phyloP scores from a whole-genome alignment of 2,329 filamentous ascomycete species.

The Fusarium beomiforme region DNA sequence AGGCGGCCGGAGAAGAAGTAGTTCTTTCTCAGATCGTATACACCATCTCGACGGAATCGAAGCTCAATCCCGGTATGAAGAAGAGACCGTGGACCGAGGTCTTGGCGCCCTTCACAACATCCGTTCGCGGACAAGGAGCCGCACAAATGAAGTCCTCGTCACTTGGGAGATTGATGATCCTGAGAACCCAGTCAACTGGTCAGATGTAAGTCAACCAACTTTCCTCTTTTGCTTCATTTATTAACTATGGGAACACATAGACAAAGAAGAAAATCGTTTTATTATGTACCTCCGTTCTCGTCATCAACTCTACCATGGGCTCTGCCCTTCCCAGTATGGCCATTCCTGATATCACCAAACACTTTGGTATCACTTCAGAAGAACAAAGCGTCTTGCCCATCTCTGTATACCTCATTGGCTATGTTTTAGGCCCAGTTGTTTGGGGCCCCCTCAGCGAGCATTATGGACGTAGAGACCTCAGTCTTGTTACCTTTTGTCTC shows the following conservation, averaged over 20 bases:
- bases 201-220: constrained; percentile 44
- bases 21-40: constrained; percentile 39
- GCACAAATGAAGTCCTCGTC: constrained; percentile 50
- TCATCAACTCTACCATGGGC: constrained; percentile 75
- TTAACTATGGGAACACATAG: constrained; percentile 45
- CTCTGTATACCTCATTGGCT: constrained; percentile 71
- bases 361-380: constrained; percentile 65
- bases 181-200: constrained; percentile 66
- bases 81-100: constrained; percentile 52
- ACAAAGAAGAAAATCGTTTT: constrained; percentile 65
- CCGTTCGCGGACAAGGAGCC: constrained; percentile 47
- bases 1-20: constrained; percentile 42
- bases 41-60: constrained; percentile 51
- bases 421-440: constrained; percentile 68
- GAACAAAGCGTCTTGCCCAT: constrained; percentile 65
- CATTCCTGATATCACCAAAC: constrained; percentile 63
- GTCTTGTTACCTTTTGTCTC: constrained; percentile 56
- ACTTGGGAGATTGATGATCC: constrained; percentile 59
- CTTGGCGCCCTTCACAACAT: constrained; percentile 49
- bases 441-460: constrained; percentile 75
- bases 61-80: constrained; percentile 52
- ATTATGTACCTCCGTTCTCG: constrained; percentile 64
- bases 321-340: constrained; percentile 73
- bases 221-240: background rate
- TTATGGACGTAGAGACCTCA: constrained; percentile 63